Percentiles rank a stretch among this genome's conserved stretches.
Conservation (phyloP, 2,329 filamentous ascomycete species). For the Arthrinium puccinioides region DNA sequence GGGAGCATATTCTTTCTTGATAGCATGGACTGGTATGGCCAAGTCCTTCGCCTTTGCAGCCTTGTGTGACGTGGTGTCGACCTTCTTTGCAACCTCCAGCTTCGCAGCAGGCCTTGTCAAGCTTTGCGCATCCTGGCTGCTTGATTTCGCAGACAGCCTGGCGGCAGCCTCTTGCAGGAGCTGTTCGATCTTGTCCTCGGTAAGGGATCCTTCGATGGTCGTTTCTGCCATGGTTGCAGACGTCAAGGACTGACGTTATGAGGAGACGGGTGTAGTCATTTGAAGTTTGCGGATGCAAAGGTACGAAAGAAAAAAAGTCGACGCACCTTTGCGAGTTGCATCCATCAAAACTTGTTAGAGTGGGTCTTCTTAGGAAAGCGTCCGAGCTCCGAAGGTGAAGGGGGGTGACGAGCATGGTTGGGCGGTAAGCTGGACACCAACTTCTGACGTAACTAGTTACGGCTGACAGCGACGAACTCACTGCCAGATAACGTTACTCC, state of each 20-base stretch:
- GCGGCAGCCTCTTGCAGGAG: slow-evolving; percentile 57
- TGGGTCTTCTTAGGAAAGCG: too few relatives aligned
- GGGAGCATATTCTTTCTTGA: slow-evolving; percentile 12
- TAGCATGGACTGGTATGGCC: too few relatives aligned
- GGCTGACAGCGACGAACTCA: too few relatives aligned
- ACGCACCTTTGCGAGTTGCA: too few relatives aligned
- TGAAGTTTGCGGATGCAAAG: too few relatives aligned
- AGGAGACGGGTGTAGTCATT: too few relatives aligned
- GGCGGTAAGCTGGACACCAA: slow-evolving; percentile 4
- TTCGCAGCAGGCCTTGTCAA: slow-evolving; percentile 23
- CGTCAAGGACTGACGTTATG: too few relatives aligned
- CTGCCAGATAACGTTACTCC: too few relatives aligned
- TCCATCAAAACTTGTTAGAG: too few relatives aligned
- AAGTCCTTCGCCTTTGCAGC: not conserved
- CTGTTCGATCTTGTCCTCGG: slow-evolving; percentile 56
- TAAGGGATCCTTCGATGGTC: slow-evolving; percentile 42
- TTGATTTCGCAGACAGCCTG: slow-evolving; percentile 33
- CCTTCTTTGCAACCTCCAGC: slow-evolving; percentile 16
- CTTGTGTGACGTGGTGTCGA: not conserved
- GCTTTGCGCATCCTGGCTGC: slow-evolving; percentile 15
- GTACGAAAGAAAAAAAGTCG: too few relatives aligned
- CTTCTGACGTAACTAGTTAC: too few relatives aligned
- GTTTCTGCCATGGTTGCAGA: slow-evolving; percentile 15
- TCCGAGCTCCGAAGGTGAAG: too few relatives aligned
- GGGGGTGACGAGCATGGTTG: not conserved